Evolutionary conservation across 2,329 filamentous ascomycete genomes (phyloP).

Genomic region (Amylocarpus encephaloides): DNA sequence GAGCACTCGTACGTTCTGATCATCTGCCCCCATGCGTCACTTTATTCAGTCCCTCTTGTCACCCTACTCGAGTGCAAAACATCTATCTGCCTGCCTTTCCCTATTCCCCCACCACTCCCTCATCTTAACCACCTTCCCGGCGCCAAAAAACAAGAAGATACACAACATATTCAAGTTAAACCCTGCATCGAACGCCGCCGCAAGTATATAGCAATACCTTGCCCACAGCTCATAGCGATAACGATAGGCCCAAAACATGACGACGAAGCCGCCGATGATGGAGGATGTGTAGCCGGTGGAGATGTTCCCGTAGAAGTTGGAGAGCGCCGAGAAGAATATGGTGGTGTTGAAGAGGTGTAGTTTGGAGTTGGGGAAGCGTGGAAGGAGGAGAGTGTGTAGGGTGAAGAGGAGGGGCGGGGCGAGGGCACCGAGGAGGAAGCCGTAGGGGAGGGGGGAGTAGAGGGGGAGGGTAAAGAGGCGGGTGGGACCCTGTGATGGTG

Average conservation of each 20-base stretch:
- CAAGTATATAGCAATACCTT: slow-evolving; percentile 54
- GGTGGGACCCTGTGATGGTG: slow-evolving; percentile 35
- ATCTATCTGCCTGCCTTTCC: slow-evolving; percentile 47
- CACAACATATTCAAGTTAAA: slow-evolving; percentile 57
- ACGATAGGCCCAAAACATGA: slow-evolving; percentile 53
- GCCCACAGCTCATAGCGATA: slow-evolving; percentile 52
- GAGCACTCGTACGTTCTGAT: no score
- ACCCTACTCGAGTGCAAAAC: slow-evolving; percentile 41
- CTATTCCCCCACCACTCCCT: slow-evolving; percentile 61
- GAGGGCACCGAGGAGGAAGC: slow-evolving; percentile 45
- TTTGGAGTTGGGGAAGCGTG: slow-evolving; percentile 43
- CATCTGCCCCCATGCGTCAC: no score
- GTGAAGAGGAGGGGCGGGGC: slow-evolving; percentile 41
- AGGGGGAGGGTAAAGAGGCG: slow-evolving; percentile 42
- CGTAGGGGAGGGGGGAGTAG: slow-evolving; percentile 45
- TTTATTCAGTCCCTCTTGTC: no score
- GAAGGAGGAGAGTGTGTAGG: slow-evolving; percentile 36
- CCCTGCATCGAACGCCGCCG: slow-evolving; percentile 55
- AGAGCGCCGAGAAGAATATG: slow-evolving; percentile 52
- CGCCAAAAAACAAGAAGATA: slow-evolving; percentile 54
- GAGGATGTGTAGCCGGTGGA: slow-evolving; percentile 51
- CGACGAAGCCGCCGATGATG: slow-evolving; percentile 53
- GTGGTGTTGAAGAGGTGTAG: slow-evolving; percentile 54
- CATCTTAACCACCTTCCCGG: slow-evolving; percentile 50
- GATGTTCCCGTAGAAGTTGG: slow-evolving; percentile 55